A percentile compares a stretch with the other conserved stretches of the same genome.
These are phyloP conservation scores for Paramecium sexaurelia DNA, from an alignment of 73 alveolate species.

Conservation along the genomic window DNA sequence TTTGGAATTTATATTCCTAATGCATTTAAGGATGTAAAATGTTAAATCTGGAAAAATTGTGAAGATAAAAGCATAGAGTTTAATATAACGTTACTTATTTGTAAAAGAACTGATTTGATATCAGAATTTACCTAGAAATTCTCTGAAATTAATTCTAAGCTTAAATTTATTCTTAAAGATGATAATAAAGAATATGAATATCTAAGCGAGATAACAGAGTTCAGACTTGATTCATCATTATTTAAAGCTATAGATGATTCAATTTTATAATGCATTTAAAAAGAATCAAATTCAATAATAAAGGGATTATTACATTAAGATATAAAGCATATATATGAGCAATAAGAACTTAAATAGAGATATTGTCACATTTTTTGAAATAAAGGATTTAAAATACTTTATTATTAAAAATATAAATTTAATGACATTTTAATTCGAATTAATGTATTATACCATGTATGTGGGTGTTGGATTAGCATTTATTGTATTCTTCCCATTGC, in stretches of 20 bases:
- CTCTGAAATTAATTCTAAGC: too few relatives aligned
- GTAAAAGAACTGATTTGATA: too few relatives aligned
- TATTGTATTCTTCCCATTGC: neutral
- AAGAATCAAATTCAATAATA: neutral
- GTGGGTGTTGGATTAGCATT: constrained; percentile 20
- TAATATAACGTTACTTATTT: too few relatives aligned
- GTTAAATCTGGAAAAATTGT: too few relatives aligned
- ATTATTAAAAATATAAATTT: neutral
- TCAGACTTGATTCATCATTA: neutral
- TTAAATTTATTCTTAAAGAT: neutral
- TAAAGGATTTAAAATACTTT: too few relatives aligned
- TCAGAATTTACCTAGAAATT: too few relatives aligned
- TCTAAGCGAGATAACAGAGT: neutral
- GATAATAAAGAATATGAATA: neutral
- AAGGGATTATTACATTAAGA: neutral
- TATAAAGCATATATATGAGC: neutral
- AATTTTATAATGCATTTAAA: neutral
- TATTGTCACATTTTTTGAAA: neutral
- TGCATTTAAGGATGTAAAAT: too few relatives aligned
- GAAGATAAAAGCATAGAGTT: too few relatives aligned
- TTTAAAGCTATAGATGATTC: neutral
- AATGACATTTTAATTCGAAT: neutral
- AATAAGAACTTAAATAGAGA: neutral
- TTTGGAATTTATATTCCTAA: too few relatives aligned
- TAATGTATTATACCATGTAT: neutral